phyloP scores from a whole-genome alignment of 2,329 filamentous ascomycete genomes.

The Didymella arachidicola region DNA sequence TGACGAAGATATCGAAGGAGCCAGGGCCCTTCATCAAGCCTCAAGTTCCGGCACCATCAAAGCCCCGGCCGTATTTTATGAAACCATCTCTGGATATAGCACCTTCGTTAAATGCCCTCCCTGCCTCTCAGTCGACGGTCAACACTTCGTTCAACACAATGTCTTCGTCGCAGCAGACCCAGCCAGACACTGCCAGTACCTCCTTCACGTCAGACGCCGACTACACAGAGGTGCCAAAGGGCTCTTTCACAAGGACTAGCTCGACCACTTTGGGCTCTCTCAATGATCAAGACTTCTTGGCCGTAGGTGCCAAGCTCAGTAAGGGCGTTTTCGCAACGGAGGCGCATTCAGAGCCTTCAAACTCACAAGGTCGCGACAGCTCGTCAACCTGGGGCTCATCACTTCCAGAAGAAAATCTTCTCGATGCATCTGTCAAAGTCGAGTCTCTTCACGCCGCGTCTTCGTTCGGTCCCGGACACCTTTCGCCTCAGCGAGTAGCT shows the following conservation, averaged over 20 bases:
- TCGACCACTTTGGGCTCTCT: slow-evolving; percentile 34
- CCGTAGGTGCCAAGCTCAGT: slow-evolving; percentile 16
- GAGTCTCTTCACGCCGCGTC: slow-evolving; percentile 14
- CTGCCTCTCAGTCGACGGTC: slow-evolving; percentile 25
- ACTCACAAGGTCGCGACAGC: slow-evolving; percentile 27
- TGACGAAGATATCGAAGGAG: slow-evolving; percentile 37
- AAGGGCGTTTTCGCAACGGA: slow-evolving; percentile 11
- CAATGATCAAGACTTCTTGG: slow-evolving; percentile 25
- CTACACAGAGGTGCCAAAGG: slow-evolving; percentile 1
- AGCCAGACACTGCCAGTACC: slow-evolving; percentile 29
- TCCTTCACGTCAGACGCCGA: slow-evolving; percentile 37
- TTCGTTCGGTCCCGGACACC: neutral
- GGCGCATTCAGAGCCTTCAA: slow-evolving; percentile 7
- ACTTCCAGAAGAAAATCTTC: slow-evolving; percentile 33
- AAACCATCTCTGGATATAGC: slow-evolving; percentile 33
- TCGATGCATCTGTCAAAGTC: slow-evolving; percentile 23
- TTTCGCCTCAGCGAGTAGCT: neutral
- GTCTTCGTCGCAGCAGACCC: slow-evolving; percentile 37
- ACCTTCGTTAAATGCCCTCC: slow-evolving; percentile 28
- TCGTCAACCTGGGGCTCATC: slow-evolving; percentile 39
- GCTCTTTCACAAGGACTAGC: slow-evolving; percentile 22
- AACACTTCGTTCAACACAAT: slow-evolving; percentile 37
- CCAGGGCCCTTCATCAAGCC: slow-evolving; percentile 29
- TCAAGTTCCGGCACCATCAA: neutral
- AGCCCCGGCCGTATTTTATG: slow-evolving; percentile 28